Evolutionary conservation across 305 asterid species (phyloP).

Genomic region (Fraxinus floribunda): DNA sequence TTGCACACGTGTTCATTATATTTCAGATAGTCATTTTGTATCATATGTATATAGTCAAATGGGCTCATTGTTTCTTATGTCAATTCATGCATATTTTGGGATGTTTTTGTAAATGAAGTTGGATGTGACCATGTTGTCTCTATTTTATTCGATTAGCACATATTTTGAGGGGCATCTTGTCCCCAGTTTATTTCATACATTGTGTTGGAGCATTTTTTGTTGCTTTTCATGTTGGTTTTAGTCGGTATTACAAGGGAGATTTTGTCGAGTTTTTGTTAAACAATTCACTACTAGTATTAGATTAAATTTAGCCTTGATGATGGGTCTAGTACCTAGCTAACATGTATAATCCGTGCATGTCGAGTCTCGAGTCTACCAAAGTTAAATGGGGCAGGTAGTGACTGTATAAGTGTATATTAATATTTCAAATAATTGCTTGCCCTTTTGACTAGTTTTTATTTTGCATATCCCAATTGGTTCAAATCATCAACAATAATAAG

Average conservation of each 20-base stretch:
- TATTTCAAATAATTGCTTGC: neutral
- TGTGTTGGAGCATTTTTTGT: neutral
- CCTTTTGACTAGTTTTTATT: neutral
- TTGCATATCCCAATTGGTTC: conserved; percentile 8
- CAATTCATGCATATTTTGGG: neutral
- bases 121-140: neutral
- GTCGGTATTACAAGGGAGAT: neutral
- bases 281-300: neutral
- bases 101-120: neutral
- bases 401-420: neutral
- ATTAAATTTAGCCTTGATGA: neutral
- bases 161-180: neutral
- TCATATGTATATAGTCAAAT: neutral
- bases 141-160: neutral
- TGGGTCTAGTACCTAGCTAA: neutral
- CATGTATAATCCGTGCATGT: neutral
- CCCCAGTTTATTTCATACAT: neutral
- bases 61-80: neutral
- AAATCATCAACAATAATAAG: conserved; percentile 24
- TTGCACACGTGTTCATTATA: neutral
- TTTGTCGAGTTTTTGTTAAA: neutral
- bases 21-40: neutral
- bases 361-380: neutral
- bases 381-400: neutral
- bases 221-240: neutral